Evolutionary conservation across 139 green algal genomes (phyloP), one percentile per base, ranked within the genome.

Genomic region (Ettlia oleoabundans): DNA sequence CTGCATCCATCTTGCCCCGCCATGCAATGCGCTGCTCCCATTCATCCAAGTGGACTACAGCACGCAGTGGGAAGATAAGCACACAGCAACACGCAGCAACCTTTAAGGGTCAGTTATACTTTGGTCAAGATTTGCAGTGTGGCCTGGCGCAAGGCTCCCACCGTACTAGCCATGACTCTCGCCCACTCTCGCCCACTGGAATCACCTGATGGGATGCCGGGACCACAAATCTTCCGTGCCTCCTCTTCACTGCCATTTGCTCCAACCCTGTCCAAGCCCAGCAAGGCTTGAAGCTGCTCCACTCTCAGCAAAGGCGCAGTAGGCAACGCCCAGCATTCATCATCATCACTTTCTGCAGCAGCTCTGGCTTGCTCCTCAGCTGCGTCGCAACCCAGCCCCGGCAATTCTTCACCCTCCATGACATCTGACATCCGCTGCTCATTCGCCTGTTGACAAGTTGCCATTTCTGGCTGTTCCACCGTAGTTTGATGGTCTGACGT

Each of bases 11-110:
- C 1, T 4, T 33, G 4, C 66, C 78, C 2, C 41, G 47, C 78
- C 78, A 83, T 21, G 42, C 78, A 24, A 83, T 83, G 33, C 65
- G 63, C 28, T 77, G 65, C 78, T 83, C 78, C 78, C 78, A 83
- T 0, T 43, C 33, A 28, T 55, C 35, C 4, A 40, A 35, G 18
- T 83, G 33, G 35, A 83, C 78, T 69, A 42, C 64, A 22, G 37
- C 74, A 41, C 2, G n/a, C 33, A 58, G 15, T 15, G 15, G 47
- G 47, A 24, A 10, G 47, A 28, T 9, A 65, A 65, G 15, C 18
- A 28, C n/a, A n/a, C n/a, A n/a, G n/a, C n/a, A n/a, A n/a, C n/a
- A n/a, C n/a, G n/a, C n/a, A n/a, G n/a, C n/a, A n/a, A n/a, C n/a
- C n/a, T n/a, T n/a, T n/a, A n/a, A n/a, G n/a, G n/a, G n/a, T n/a